phyloP scores from a whole-genome alignment of 164 flowering plant species.

The Warburgia ugandensis region DNA sequence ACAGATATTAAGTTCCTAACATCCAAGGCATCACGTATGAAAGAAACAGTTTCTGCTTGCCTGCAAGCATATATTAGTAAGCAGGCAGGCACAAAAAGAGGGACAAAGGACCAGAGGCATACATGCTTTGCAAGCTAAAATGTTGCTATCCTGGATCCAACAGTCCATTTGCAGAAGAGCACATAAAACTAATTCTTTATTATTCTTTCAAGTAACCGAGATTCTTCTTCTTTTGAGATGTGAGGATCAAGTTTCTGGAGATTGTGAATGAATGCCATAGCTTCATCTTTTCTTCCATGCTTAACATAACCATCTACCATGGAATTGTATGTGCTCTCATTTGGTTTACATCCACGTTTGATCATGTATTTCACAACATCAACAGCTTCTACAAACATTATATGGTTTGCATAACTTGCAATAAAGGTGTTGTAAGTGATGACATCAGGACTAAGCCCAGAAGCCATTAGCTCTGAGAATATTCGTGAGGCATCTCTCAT shows the following conservation, averaged over 20 bases:
- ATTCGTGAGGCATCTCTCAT: slow-evolving; percentile 79
- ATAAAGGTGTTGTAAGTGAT: slow-evolving; percentile 82
- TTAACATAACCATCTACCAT: slow-evolving; percentile 87
- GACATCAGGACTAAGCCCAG: slow-evolving; percentile 57
- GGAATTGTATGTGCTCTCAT: slow-evolving; percentile 68
- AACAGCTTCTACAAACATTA: slow-evolving; percentile 82
- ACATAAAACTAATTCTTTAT: slow-evolving; percentile 28
- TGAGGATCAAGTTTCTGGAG: slow-evolving; percentile 60
- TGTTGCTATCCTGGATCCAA: no score
- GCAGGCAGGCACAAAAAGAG: no score
- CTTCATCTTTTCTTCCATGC: slow-evolving; percentile 57
- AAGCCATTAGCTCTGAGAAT: slow-evolving; percentile 55
- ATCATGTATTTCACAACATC: slow-evolving; percentile 77
- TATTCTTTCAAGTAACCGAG: slow-evolving; percentile 42
- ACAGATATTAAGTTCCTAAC: no score
- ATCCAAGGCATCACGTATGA: no score
- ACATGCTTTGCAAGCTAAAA: no score
- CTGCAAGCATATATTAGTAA: no score
- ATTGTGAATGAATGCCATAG: slow-evolving; percentile 38
- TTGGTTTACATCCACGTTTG: slow-evolving; percentile 61
- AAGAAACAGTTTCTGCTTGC: no score
- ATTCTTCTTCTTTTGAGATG: slow-evolving; percentile 43
- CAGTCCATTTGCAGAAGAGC: no score
- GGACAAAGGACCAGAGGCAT: no score
- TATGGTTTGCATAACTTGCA: slow-evolving; percentile 63